Percentiles rank a stretch among this genome's conserved stretches.
These are phyloP conservation scores for Heritiera fomes DNA, from an alignment of 345 rosid genomes.

Conservation along the genomic window DNA sequence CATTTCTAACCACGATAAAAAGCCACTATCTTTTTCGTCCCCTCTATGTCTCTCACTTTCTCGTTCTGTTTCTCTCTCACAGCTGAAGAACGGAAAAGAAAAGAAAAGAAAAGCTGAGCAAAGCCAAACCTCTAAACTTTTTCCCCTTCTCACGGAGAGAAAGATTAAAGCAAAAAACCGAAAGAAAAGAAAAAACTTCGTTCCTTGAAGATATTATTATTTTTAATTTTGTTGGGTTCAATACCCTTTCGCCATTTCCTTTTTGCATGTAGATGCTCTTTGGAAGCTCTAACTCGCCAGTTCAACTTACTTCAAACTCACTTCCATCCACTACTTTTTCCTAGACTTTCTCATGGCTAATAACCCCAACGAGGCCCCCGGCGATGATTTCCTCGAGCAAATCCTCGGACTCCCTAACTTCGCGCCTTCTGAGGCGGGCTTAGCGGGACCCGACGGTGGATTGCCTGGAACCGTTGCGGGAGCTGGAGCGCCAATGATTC, in stretches of 20 bases:
- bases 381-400: slow-evolving; percentile 94
- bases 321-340: background rate
- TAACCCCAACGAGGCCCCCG: slow-evolving; percentile 61
- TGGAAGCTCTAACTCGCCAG: slow-evolving; percentile 23
- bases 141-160: background rate
- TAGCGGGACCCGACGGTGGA: slow-evolving; percentile 50
- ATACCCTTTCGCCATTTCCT: slow-evolving; percentile 5
- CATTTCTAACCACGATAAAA: slow-evolving; percentile 28
- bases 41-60: background rate
- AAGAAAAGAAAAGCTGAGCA: background rate
- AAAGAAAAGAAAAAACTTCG: background rate
- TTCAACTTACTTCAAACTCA: slow-evolving; percentile 26
- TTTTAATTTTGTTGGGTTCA: background rate
- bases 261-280: slow-evolving; percentile 47
- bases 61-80: slow-evolving; percentile 9
- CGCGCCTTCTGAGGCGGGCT: slow-evolving; percentile 54
- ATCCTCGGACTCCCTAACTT: slow-evolving; percentile 77
- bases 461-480: slow-evolving; percentile 38
- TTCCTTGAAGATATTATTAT: background rate
- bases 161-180: background rate
- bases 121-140: slow-evolving; percentile 17
- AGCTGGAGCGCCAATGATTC: slow-evolving; percentile 71
- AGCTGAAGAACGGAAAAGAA: background rate
- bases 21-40: slow-evolving; percentile 12
- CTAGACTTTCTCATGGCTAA: slow-evolving; percentile 59